Conservation (phyloP, 805 yeast genomes). For the Monosporozyma yasuniensis region DNA sequence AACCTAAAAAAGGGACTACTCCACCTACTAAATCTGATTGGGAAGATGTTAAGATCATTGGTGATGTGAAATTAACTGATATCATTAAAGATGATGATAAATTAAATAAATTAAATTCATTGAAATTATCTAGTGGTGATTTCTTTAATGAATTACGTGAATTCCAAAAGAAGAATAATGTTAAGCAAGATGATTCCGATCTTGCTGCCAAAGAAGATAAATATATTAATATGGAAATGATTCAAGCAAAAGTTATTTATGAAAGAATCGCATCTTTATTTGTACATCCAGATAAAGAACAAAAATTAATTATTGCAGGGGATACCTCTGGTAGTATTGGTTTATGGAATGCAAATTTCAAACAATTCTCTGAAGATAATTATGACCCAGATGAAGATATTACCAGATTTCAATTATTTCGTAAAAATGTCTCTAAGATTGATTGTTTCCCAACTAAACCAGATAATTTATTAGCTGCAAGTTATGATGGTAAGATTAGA, state of each 20-base stretch:
- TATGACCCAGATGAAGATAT: conserved; percentile 39
- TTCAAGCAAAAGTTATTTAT: conserved; percentile 56
- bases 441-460: conserved; percentile 42
- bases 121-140: conserved; percentile 57
- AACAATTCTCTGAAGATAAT: conserved; percentile 21
- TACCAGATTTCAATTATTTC: conserved; percentile 62
- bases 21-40: neutral
- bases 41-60: conserved; percentile 51
- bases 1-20: neutral
- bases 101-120: conserved; percentile 24
- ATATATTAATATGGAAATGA: conserved; percentile 52
- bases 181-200: conserved; percentile 32
- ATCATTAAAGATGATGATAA: conserved; percentile 38
- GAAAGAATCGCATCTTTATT: conserved; percentile 65
- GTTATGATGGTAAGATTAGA: conserved; percentile 86
- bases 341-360: conserved; percentile 58
- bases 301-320: conserved; percentile 69
- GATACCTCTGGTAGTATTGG: conserved; percentile 85
- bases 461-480: conserved; percentile 53
- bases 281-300: conserved; percentile 65
- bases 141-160: conserved; percentile 48
- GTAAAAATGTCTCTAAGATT: conserved; percentile 61
- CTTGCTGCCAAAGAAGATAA: conserved; percentile 34
- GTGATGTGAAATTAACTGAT: conserved; percentile 57
- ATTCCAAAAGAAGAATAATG: conserved; percentile 24